Evolutionary conservation across 2,329 filamentous ascomycete species (phyloP), one percentile per base, ranked within the genome.

Genomic region (Ophiocordyceps camponoti-leonardi): DNA sequence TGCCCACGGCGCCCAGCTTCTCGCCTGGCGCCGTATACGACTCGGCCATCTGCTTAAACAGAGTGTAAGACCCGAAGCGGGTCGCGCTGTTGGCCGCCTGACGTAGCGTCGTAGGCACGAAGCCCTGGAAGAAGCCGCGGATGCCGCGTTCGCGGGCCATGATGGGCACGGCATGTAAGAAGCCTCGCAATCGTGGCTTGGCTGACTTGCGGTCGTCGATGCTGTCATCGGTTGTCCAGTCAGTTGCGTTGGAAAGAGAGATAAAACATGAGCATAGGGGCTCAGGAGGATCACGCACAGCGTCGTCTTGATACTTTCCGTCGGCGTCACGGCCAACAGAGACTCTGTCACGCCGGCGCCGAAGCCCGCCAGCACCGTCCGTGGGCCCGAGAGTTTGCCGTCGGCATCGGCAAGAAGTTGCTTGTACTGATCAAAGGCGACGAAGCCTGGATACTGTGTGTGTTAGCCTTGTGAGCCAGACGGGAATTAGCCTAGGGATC

Each of bases 281-380:
- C 18, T 4, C 8, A 1, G 18, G 16, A 26, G 13, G 7, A 11
- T 33, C 42, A 45, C 51, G 45, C 60, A 83, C 75, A 98, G 69
- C 54, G 93, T 93, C 44, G 92, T 98, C 72, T 98, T 98, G 66
- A 98, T 95, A 57, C 86, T 93, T 67, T 98, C 92, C 48, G 93
- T 95, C 0, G 92, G 92, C 31, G 92, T 98, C 31, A 98, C 92
- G 12, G 92, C 92, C 3, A 98, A 67, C 44, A 95, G 67, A 4
- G 85, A 93, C 67, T 98, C 92, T 3, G 90, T 96, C 44, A 94
- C 84, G 47, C 92, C 92, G 10, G 92, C 92, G 48, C 90, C 86
- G 58, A 98, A 94, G 3, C 92, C 92, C 39, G 88, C 88, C 48
- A 95, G 75, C 1, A 96, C 92, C 2, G 90, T 96, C 52, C 82